Evolutionary conservation across 2,329 filamentous ascomycete genomes (phyloP), one percentile per base, ranked within the genome.

Genomic region (Metarhizium album): DNA sequence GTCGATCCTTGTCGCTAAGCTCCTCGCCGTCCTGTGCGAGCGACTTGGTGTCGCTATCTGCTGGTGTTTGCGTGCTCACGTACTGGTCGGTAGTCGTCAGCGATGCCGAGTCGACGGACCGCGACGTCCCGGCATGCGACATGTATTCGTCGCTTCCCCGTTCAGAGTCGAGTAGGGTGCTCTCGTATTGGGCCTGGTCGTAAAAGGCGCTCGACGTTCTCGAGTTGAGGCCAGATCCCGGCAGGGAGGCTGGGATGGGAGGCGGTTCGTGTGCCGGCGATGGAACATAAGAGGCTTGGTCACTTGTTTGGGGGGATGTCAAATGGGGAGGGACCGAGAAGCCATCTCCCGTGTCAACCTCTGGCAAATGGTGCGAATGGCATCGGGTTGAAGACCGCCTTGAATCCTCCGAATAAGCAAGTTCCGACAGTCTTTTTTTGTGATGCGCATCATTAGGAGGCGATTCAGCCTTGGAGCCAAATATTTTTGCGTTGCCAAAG

Each of bases 1-100:
- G 84, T 53, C 78, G 78, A 56, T 85, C 80, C 54, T 82, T 76
- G 29, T 70, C 70, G 6, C 70, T 67, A 14, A 71, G 64, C 2
- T 63, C 70, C 38, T 71, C 65, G 55, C 69, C 65, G 48, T 76
- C 68, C 54, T 67, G 55, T 45, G 54, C 46, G 13, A 64, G 55
- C 1, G 64, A 57, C 52, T 66, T 68, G 38, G 54, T 55, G n/a
- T 68, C 64, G 37, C 66, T 68, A 29, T 74, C 71, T 16, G 68
- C 54, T 3, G 65, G 60, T 5, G 68, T 63, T 20, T 67, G 65
- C 20, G 62, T 66, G 42, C 64, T 64, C 46, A 63, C 68, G 52
- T 64, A 68, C 53, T 62, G 66, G 53, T 74, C 73, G 3, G 64
- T 64, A 8, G 64, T 65, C 23, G 72, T 70, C 3, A 74, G 58